Conservation (phyloP, 2,329 filamentous ascomycete genomes). For the Coniochaeta ligniaria region DNA sequence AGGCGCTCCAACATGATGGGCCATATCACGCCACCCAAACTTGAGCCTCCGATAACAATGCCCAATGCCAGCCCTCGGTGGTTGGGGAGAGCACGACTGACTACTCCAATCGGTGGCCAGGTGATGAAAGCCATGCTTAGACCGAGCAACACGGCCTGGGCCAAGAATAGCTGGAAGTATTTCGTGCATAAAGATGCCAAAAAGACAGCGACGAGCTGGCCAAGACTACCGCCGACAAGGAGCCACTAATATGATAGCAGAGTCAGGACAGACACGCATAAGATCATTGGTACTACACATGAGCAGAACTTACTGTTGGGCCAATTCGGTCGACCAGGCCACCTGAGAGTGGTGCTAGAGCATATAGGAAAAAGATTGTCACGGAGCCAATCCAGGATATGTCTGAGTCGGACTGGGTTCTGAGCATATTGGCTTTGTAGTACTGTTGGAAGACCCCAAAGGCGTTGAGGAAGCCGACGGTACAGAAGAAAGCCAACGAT, state of each 20-base stretch:
- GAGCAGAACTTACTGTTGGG: slow-evolving; percentile 14
- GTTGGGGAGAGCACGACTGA: slow-evolving; percentile 15
- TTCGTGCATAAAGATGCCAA: slow-evolving; percentile 19
- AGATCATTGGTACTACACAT: too few species aligned
- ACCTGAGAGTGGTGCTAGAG: slow-evolving; percentile 16
- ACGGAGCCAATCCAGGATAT: slow-evolving; percentile 27
- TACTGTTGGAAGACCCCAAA: slow-evolving; percentile 27
- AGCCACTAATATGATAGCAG: slow-evolving; percentile 2
- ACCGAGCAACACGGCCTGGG: slow-evolving; percentile 17
- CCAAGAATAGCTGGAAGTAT: slow-evolving; percentile 24
- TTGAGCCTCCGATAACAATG: slow-evolving; percentile 17
- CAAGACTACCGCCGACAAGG: slow-evolving; percentile 8
- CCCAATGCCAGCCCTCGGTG: slow-evolving; percentile 13
- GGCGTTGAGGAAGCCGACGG: slow-evolving; percentile 24
- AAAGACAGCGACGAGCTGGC: slow-evolving; percentile 17
- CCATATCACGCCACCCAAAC: slow-evolving; percentile 24
- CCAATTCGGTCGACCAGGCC: slow-evolving; percentile 22
- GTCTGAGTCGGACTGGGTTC: slow-evolving; percentile 14
- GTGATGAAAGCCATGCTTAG: slow-evolving; percentile 13
- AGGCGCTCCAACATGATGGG: slow-evolving; percentile 22
- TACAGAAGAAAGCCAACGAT: slow-evolving; percentile 9
- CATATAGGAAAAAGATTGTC: slow-evolving; percentile 21
- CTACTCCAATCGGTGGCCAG: slow-evolving; percentile 14
- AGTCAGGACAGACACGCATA: neutral
- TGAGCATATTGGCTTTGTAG: slow-evolving; percentile 14